These are phyloP conservation scores for Arthromyces matolae DNA, from an alignment of 768 basidiomycete species.

Conservation along the genomic window DNA sequence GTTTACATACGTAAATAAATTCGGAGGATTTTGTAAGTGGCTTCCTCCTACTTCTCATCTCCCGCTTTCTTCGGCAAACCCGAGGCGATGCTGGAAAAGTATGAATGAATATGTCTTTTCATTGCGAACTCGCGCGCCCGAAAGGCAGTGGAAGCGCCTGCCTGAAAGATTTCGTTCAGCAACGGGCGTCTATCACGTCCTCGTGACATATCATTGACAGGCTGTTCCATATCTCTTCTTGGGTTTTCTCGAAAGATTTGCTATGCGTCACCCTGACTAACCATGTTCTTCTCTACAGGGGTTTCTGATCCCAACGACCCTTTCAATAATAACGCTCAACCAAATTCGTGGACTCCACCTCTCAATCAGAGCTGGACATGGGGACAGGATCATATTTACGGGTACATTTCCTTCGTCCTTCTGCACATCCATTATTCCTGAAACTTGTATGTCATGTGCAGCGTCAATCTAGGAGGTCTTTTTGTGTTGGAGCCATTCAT, in stretches of 20 bases:
- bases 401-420: constrained; percentile 39
- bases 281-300: constrained; percentile 38
- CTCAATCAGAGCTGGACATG: constrained; percentile 74
- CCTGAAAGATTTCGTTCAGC: not conserved
- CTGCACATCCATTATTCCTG: constrained; percentile 5
- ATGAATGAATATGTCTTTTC: not conserved
- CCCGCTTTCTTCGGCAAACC: not conserved
- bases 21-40: constrained; percentile 74
- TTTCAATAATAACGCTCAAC: constrained; percentile 68
- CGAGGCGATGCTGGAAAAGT: not conserved
- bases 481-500: constrained; percentile 75
- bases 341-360: constrained; percentile 79
- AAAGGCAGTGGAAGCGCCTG: constrained; percentile 6
- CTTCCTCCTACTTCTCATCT: constrained; percentile 2
- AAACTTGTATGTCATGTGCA: constrained; percentile 22
- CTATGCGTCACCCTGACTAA: constrained; percentile 2
- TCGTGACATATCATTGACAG: not conserved
- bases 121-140: not conserved
- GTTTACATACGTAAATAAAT: constrained; percentile 74
- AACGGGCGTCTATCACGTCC: constrained; percentile 5
- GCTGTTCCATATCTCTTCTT: not conserved
- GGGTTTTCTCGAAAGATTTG: not conserved
- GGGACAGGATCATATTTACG: constrained; percentile 56
- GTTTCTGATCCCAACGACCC: constrained; percentile 65
- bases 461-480: constrained; percentile 77